Base-by-base conservation (phyloP, 2,329 filamentous ascomycete species). In the Ceratocystis papillata region DNA sequence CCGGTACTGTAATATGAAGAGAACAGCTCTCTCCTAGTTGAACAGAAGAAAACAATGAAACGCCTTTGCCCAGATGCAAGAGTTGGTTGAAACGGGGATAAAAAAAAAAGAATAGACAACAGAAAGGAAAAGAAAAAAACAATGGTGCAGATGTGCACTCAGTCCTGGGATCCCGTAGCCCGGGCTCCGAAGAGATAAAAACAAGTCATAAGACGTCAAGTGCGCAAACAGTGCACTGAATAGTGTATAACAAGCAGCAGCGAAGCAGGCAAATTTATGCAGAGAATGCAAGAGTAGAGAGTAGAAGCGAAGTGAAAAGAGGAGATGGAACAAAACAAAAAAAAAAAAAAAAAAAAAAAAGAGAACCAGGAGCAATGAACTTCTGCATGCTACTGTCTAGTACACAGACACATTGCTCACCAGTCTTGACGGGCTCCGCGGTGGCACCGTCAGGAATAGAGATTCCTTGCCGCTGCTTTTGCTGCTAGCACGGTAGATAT, bases 381-480 rank as follows among this genome's bases (percentile, higher is more conserved):
- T 0, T 15, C 20, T 20, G 37, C 10, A 15, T 25, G 33, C 25
- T 3, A 22, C 15, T 10, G 22, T 62, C 60, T 62, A 59, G 25
- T 59, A 59, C 7, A 59, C 55, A 17, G 55, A 59, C 55, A 59
- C 55, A n/a, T 57, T 53, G 28, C 44, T 12, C 69, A 82, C 78
- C 69, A 84, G 71, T 69, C 80, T 76, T 68, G 78, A 74, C 25
- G 81, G 76, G 71, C 79, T 81, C 71, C 79, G 77, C 55, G 78
- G 74, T 69, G 80, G 79, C 70, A 83, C 74, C 1, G 61, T 57
- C 20, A 67, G 65, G 48, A 67, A 67, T 3, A 67, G 63, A 30
- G 66, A 63, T 41, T 60, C 20, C 57, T 64, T 57, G 30, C 33
- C 50, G 30, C 37, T 50, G n/a, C 62, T 59, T 33, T 67, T 62